A percentile compares a stretch with the other conserved stretches of the same genome.
Evolutionary conservation across 2,329 filamentous ascomycete genomes (phyloP).

Genomic region (Aspergillus tanneri): DNA sequence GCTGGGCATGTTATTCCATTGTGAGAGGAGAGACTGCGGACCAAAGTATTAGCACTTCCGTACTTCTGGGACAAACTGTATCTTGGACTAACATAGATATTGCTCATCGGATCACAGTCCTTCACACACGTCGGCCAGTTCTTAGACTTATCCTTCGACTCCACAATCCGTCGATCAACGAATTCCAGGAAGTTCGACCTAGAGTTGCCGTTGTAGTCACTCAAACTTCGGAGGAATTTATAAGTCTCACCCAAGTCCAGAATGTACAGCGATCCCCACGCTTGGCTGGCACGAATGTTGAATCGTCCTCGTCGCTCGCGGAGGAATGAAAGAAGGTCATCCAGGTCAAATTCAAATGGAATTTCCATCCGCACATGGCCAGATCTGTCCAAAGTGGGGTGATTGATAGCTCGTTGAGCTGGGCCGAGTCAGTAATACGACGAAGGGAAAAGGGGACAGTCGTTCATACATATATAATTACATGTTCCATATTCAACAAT

Average conservation of each 20-base stretch:
- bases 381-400: conserved; percentile 37
- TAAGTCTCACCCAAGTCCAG: conserved; percentile 44
- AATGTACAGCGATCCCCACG: conserved; percentile 44
- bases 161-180: conserved; percentile 45
- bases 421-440: conserved; percentile 18
- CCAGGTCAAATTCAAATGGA: conserved; percentile 41
- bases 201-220: conserved; percentile 39
- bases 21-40: conserved; percentile 41
- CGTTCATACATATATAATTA: conserved; percentile 47
- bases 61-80: background rate
- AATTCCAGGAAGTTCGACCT: conserved; percentile 45
- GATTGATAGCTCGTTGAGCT: conserved; percentile 47
- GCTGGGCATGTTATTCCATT: conserved; percentile 49
- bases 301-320: conserved; percentile 41
- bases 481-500: conserved; percentile 47
- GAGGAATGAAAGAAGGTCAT: conserved; percentile 39
- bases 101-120: conserved; percentile 41
- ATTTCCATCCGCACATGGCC: conserved; percentile 43
- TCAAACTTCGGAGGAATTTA: conserved; percentile 40
- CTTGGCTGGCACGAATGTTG: conserved; percentile 46
- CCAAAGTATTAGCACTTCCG: conserved; percentile 3
- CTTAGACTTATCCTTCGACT: conserved; percentile 47
- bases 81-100: conserved; percentile 40
- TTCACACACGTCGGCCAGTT: conserved; percentile 45
- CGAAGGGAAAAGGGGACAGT: background rate